Conservation (phyloP, 1,139 yeast species). For the Meyerozyma guilliermondii region DNA sequence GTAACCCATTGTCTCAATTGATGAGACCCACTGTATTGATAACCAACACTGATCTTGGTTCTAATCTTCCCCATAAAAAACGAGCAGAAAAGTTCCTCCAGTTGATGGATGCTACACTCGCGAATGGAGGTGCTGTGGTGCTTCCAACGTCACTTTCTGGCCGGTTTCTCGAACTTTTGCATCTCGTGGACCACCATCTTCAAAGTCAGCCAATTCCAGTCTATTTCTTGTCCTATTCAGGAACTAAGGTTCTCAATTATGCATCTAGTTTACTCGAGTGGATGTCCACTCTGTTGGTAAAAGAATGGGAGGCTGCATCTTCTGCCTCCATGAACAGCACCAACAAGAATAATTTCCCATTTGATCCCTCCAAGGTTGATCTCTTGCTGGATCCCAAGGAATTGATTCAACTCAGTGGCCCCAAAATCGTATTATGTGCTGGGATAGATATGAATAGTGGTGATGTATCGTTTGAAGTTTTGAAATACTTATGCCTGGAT, state of each 20-base stretch:
- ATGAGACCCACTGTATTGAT: constrained; percentile 81
- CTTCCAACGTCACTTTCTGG: constrained; percentile 85
- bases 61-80: constrained; percentile 57
- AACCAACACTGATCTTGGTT: constrained; percentile 70
- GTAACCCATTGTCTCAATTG: constrained; percentile 57
- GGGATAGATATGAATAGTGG: constrained; percentile 68
- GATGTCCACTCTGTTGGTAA: constrained; percentile 80
- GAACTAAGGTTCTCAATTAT: constrained; percentile 71
- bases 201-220: constrained; percentile 63
- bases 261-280: constrained; percentile 92
- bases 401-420: constrained; percentile 52
- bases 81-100: constrained; percentile 63
- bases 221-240: constrained; percentile 69
- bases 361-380: constrained; percentile 61
- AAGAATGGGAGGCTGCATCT: constrained; percentile 65
- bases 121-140: constrained; percentile 69
- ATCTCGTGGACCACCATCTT: constrained; percentile 59
- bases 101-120: constrained; percentile 60
- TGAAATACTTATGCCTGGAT: constrained; percentile 55
- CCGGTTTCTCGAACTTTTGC: constrained; percentile 74
- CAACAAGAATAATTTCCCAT: constrained; percentile 63
- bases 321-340: constrained; percentile 14
- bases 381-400: constrained; percentile 55
- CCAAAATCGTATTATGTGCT: constrained; percentile 79
- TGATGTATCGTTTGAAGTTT: constrained; percentile 52